A percentile compares a stretch with the other conserved stretches of the same genome.
phyloP scores from a whole-genome alignment of 805 yeast species.

The Saccharomycopsis selenospora region DNA sequence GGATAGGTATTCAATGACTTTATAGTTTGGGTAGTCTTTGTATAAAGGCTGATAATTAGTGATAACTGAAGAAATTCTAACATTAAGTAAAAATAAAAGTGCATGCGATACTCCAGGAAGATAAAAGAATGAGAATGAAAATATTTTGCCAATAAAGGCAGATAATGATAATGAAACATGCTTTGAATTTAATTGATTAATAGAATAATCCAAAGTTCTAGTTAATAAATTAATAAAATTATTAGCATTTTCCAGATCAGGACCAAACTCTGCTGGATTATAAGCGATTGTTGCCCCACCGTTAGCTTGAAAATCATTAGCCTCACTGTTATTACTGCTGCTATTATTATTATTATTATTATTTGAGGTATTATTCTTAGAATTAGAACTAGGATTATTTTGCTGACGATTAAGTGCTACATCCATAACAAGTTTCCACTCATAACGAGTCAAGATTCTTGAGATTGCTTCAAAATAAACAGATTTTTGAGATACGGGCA shows the following conservation, averaged over 20 bases:
- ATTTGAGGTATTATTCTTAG: not conserved
- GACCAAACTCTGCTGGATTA: not conserved
- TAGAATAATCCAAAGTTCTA: constrained; percentile 42
- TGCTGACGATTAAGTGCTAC: not conserved
- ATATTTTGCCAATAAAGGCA: constrained; percentile 57
- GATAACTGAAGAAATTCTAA: constrained; percentile 39
- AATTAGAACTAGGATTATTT: not conserved
- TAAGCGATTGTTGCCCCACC: not conserved
- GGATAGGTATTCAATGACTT: constrained; percentile 7
- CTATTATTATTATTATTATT: not conserved
- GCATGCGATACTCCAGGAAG: constrained; percentile 45
- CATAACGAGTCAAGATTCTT: constrained; percentile 39
- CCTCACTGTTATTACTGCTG: not conserved
- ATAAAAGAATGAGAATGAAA: constrained; percentile 46
- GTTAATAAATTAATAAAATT: constrained; percentile 30
- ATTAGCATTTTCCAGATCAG: not conserved
- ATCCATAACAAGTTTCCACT: constrained; percentile 32
- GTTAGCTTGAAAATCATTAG: not conserved
- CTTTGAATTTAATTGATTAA: constrained; percentile 39
- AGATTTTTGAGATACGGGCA: constrained; percentile 40
- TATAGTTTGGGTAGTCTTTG: constrained; percentile 17
- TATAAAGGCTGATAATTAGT: constrained; percentile 23
- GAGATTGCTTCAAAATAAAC: constrained; percentile 51
- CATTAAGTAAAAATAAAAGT: constrained; percentile 47
- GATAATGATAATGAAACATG: constrained; percentile 39